phyloP scores from a whole-genome alignment of 225 moss, liverwort and hornwort species.

The Marchantia paleacea region DNA sequence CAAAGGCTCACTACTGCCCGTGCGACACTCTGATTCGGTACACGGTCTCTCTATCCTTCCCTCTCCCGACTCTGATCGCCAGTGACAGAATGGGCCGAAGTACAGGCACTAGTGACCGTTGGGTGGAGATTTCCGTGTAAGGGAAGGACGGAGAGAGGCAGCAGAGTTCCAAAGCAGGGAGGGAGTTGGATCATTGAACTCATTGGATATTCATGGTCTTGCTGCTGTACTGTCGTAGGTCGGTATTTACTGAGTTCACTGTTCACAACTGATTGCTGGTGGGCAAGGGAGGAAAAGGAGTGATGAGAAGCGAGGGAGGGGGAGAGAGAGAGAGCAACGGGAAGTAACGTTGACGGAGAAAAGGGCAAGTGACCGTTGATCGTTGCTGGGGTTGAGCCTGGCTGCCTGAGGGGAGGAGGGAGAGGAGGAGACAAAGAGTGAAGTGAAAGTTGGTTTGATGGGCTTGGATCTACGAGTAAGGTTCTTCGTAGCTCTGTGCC shows the following conservation, averaged over 20 bases:
- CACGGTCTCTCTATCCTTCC: background rate
- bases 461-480: background rate
- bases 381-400: background rate
- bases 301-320: background rate
- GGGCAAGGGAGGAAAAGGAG: no score
- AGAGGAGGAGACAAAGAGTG: no score
- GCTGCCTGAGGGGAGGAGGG: no score
- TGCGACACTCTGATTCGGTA: no score
- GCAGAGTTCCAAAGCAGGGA: background rate
- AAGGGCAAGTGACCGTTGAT: background rate
- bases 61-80: background rate
- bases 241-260: background rate
- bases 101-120: background rate
- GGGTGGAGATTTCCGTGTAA: background rate
- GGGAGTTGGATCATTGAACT: background rate
- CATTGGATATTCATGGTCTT: background rate
- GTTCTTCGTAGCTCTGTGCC: background rate
- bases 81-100: background rate
- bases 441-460: background rate
- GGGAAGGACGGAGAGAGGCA: background rate
- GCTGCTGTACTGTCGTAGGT: background rate
- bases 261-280: background rate
- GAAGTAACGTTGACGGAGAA: background rate
- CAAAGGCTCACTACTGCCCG: no score
- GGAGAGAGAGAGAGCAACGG: background rate